Evolutionary conservation across 495 filamentous ascomycete genomes (phyloP).

Genomic region (Parmelia sp.): DNA sequence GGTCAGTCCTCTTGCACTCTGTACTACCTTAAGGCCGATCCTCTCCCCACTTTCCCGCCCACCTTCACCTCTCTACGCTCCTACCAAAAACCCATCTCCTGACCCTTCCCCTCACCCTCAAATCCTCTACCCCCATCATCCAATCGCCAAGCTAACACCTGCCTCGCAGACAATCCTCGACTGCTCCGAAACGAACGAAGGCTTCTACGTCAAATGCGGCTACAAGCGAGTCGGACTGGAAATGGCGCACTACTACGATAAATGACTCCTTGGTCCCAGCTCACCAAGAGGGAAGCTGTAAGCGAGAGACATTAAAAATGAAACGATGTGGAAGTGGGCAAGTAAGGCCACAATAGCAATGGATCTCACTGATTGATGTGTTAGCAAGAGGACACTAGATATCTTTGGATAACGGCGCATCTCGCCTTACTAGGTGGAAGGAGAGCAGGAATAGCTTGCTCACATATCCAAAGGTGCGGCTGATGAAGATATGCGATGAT

Average conservation of each 20-base stretch:
- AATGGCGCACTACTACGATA: slow-evolving; percentile 92
- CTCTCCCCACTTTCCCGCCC: background rate
- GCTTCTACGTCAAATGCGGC: slow-evolving; percentile 97
- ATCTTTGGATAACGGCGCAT: background rate
- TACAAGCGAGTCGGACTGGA: slow-evolving; percentile 89
- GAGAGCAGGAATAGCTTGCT: background rate
- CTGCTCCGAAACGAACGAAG: slow-evolving; percentile 81
- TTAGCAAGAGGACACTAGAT: background rate
- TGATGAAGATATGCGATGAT: background rate
- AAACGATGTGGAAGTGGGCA: background rate
- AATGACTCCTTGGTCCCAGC: slow-evolving; percentile 15
- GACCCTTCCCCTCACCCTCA: background rate
- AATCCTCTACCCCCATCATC: slow-evolving; percentile 5
- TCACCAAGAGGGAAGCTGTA: background rate
- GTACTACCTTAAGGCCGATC: background rate
- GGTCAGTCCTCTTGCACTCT: slow-evolving; percentile 41
- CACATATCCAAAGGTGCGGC: background rate
- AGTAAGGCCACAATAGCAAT: background rate
- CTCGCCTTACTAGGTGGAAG: background rate
- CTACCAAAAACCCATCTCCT: background rate
- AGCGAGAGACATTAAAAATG: background rate
- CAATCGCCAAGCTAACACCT: slow-evolving; percentile 12
- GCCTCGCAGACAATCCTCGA: slow-evolving; percentile 59
- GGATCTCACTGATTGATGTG: background rate
- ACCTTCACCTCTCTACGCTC: background rate